Percentiles rank a stretch among this genome's conserved stretches.
These are phyloP conservation scores for Termitomyces sp. DNA, from an alignment of 768 basidiomycete species.

Conservation along the genomic window DNA sequence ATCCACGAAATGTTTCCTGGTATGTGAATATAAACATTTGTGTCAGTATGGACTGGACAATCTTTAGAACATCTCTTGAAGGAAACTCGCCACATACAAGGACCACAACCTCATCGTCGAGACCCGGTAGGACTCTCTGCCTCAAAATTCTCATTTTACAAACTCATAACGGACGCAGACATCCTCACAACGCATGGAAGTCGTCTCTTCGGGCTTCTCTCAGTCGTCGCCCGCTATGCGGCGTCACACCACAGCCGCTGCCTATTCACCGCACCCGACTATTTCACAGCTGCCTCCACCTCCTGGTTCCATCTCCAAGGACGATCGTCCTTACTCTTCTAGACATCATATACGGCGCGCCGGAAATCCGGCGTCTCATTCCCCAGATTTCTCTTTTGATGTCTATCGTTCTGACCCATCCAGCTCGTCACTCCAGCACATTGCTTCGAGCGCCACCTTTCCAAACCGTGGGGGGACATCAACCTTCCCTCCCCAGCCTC, in stretches of 20 bases:
- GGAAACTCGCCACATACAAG: constrained; percentile 10
- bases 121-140: not conserved
- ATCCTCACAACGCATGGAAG: not conserved
- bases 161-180: not conserved
- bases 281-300: not conserved
- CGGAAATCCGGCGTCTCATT: constrained; percentile 4
- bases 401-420: constrained; percentile 42
- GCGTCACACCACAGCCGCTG: constrained; percentile 13
- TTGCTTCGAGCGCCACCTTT: constrained; percentile 37
- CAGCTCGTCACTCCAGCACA: constrained; percentile 38
- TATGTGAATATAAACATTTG: constrained; percentile 13
- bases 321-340: not conserved
- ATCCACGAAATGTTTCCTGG: constrained; percentile 58
- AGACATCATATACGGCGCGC: not conserved
- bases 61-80: constrained; percentile 10
- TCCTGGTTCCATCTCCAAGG: not conserved
- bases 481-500: not conserved
- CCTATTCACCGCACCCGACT: not conserved
- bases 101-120: not conserved
- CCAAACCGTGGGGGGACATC: constrained; percentile 24
- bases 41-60: not conserved
- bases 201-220: not conserved
- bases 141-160: not conserved
- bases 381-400: constrained; percentile 34
- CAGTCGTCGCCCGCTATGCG: not conserved